Conservation (phyloP, 2,329 filamentous ascomycete species). For the Venturia aucupariae region DNA sequence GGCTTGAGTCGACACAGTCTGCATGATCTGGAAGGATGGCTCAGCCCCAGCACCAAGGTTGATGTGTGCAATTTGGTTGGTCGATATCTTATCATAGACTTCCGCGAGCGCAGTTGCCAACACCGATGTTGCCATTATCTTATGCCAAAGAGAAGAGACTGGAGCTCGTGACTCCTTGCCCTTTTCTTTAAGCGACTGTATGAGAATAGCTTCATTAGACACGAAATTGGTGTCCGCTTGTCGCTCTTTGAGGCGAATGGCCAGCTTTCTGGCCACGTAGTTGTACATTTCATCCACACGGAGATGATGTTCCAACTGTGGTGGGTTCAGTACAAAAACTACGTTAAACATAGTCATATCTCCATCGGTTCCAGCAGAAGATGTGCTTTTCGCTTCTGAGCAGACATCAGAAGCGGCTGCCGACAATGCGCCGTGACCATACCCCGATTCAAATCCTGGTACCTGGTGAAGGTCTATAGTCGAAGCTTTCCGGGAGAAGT, state of each 20-base stretch:
- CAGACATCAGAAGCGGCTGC: constrained; percentile 13
- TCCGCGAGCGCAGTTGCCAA: constrained; percentile 75
- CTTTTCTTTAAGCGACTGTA: constrained; percentile 72
- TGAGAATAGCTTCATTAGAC: constrained; percentile 79
- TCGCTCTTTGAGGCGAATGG: constrained; percentile 85
- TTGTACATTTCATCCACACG: constrained; percentile 73
- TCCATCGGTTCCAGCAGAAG: constrained; percentile 40
- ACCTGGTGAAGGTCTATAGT: constrained; percentile 7
- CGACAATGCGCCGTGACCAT: constrained; percentile 12
- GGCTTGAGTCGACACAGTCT: constrained; percentile 58
- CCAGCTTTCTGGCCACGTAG: constrained; percentile 84
- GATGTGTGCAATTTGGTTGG: constrained; percentile 77
- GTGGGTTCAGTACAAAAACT: constrained; percentile 81
- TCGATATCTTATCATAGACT: constrained; percentile 70
- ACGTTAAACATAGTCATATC: constrained; percentile 98
- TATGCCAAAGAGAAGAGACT: constrained; percentile 59
- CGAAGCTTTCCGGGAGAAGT: neutral
- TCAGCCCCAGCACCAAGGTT: constrained; percentile 58
- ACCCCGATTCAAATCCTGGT: constrained; percentile 12
- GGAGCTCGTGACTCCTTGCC: constrained; percentile 57
- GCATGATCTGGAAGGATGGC: constrained; percentile 54
- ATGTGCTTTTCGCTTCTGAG: constrained; percentile 28
- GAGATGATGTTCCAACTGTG: constrained; percentile 63
- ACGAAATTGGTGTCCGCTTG: constrained; percentile 87
- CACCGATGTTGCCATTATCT: constrained; percentile 63